Evolutionary conservation across 2,329 filamentous ascomycete genomes (phyloP), one percentile per base, ranked within the genome.

Genomic region (Sclerotinia nivalis): DNA sequence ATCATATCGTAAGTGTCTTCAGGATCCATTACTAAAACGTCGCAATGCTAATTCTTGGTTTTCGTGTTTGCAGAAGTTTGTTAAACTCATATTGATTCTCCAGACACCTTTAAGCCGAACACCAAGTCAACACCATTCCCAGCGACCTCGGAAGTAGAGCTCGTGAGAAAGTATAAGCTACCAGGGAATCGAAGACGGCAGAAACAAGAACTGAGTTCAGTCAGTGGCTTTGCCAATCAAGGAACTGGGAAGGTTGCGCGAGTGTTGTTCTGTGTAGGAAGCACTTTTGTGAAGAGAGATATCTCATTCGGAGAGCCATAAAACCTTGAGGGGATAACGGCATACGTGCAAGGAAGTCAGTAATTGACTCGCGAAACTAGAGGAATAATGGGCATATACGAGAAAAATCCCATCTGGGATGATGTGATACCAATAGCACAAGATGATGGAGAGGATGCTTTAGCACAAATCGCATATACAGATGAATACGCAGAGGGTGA

Each of bases 381-480:
- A 64, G 22, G 7, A 31, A 28, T 6, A 22, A 76, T 77, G 73
- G 76, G 76, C 4, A 71, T 52, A 13, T 79, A 79, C 69, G 77
- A 78, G 65, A 73, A 71, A 72, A 89, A 94, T 79, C 89, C 92
- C 1, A 86, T 85, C 72, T 98, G 93, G 95, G 89, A 92, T 74
- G 93, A 96, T 81, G 85, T 97, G 66, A 84, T 88, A 66, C 94
- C 94, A 28, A 91, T 98, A 69, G 89, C 92, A 5, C 89, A 96
- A 76, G 87, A 93, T 77, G 94, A 97, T 81, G 92, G 93, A 71
- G 91, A 89, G 75, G 85, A 90, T 75, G 93, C 95, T 40, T 87
- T 99, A 70, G 95, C 95, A n/a, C 88, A 90, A 71, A 99, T 99
- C 80, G 90, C 94, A 70, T 99, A 99, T 81, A 88, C 91, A 2